Conservation (phyloP, 1,284 basidiomycete species). For the Baeospora myosura region DNA sequence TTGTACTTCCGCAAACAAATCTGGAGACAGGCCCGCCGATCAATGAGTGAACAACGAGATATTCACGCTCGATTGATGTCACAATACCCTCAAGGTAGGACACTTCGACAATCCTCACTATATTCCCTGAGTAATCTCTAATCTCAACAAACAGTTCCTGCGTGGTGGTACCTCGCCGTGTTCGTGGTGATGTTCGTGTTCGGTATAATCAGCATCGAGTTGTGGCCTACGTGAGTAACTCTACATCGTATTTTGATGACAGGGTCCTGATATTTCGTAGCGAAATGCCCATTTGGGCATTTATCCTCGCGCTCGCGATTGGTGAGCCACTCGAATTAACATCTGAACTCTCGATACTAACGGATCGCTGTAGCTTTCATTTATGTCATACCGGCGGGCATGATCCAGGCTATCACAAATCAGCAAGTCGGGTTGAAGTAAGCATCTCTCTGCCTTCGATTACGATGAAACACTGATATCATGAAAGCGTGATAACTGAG, state of each 20-base stretch:
- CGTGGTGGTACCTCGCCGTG: constrained; percentile 61
- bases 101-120: constrained; percentile 39
- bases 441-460: constrained; percentile 19
- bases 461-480: neutral
- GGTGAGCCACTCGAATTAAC: constrained; percentile 6
- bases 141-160: constrained; percentile 38
- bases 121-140: constrained; percentile 26
- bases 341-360: neutral
- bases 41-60: constrained; percentile 60
- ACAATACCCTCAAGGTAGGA: constrained; percentile 42
- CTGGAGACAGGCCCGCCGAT: constrained; percentile 42
- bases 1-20: constrained; percentile 69
- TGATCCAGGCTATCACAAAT: constrained; percentile 34
- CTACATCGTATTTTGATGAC: neutral
- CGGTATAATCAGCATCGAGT: constrained; percentile 48
- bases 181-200: constrained; percentile 46
- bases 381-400: constrained; percentile 38
- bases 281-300: constrained; percentile 15
- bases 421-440: constrained; percentile 15
- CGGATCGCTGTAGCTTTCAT: constrained; percentile 13
- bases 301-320: constrained; percentile 17
- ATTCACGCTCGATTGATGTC: constrained; percentile 71
- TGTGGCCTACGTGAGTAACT: constrained; percentile 36
- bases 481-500: constrained; percentile 42
- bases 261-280: neutral